Conservation (phyloP, 257 asterid species). For the Paulownia fortunei region DNA sequence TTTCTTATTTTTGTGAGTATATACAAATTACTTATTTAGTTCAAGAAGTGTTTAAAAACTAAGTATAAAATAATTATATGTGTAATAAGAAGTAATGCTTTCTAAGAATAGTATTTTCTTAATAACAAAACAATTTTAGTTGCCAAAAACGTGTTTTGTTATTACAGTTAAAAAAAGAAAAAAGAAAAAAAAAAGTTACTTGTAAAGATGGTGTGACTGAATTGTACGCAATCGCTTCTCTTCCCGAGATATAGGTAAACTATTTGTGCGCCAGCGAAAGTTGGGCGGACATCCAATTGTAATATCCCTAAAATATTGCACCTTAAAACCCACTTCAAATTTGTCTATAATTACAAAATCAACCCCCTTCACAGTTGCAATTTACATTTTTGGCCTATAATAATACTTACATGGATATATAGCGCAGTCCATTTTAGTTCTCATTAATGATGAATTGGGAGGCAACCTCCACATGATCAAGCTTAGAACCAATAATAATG, state of each 20-base stretch:
- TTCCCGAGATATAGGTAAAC: slow-evolving; percentile 5
- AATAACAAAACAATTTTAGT: neutral
- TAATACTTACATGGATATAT: neutral
- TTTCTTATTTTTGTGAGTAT: too few relatives aligned
- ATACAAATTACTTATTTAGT: too few relatives aligned
- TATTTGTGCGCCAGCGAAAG: slow-evolving; percentile 36
- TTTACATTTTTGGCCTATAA: slow-evolving; percentile 10
- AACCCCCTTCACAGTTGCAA: neutral
- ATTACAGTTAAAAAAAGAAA: neutral
- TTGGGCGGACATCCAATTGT: slow-evolving; percentile 34
- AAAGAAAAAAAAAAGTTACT: neutral
- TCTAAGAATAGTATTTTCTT: neutral
- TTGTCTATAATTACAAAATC: neutral
- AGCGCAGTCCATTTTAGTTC: neutral
- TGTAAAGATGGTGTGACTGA: slow-evolving; percentile 22
- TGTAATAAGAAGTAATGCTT: too few relatives aligned
- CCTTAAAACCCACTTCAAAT: neutral
- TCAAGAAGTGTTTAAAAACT: too few relatives aligned
- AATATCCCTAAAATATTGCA: neutral
- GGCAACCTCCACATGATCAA: neutral
- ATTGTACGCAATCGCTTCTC: slow-evolving; percentile 7
- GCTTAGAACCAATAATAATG: neutral
- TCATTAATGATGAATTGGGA: neutral
- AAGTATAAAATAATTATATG: too few relatives aligned
- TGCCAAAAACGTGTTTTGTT: neutral